Conservation (phyloP, 305 asterid genomes). For the Fraxinus sp. region DNA sequence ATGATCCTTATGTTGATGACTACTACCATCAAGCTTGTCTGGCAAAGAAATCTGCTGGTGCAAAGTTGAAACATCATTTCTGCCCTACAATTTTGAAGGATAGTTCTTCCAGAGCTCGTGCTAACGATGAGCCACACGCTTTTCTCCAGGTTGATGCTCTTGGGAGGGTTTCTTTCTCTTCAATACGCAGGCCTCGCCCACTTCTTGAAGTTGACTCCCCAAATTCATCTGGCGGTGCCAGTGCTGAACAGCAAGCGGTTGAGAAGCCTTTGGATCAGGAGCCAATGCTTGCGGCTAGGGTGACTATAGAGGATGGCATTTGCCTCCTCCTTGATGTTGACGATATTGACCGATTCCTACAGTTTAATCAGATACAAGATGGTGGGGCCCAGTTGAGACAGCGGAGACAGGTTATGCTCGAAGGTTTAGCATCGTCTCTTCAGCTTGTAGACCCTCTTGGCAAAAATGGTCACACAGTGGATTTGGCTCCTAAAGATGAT, state of each 20-base stretch:
- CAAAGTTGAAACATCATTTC: conserved; percentile 83
- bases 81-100: conserved; percentile 71
- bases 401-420: conserved; percentile 59
- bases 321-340: conserved; percentile 84
- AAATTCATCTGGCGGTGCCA: conserved; percentile 45
- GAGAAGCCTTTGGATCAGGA: conserved; percentile 92
- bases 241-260: conserved; percentile 35
- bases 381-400: conserved; percentile 59
- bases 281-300: conserved; percentile 96
- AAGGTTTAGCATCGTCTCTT: conserved; percentile 66
- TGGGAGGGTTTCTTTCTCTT: conserved; percentile 84
- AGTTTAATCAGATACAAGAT: conserved; percentile 70
- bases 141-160: conserved; percentile 98
- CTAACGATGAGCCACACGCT: conserved; percentile 76
- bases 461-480: conserved; percentile 49
- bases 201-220: conserved; percentile 87
- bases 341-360: conserved; percentile 76
- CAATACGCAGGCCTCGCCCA: conserved; percentile 93
- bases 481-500: conserved; percentile 55
- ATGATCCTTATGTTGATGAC: conserved; percentile 86
- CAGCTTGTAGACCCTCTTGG: conserved; percentile 69
- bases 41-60: conserved; percentile 68
- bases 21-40: conserved; percentile 90
- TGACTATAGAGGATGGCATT: conserved; percentile 80
- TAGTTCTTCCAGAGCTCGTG: conserved; percentile 59